These are phyloP conservation scores for Ilyonectria sp. DNA, from an alignment of 2,329 filamentous ascomycete genomes.

Conservation along the genomic window DNA sequence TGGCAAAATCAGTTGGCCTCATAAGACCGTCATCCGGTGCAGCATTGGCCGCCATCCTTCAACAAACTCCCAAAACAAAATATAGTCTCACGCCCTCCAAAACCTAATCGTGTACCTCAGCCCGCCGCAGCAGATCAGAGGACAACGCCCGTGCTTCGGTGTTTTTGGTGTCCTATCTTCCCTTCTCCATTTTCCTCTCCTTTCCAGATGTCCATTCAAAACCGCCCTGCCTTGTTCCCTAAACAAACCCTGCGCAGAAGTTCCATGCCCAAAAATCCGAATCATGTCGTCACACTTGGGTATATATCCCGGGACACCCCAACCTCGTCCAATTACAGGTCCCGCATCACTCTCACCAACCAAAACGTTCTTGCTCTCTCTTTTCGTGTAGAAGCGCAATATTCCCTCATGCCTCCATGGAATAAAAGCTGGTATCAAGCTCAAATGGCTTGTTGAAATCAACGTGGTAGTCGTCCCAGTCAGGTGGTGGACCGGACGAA, in stretches of 20 bases:
- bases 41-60: constrained; percentile 6
- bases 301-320: constrained; percentile 49
- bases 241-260: constrained; percentile 24
- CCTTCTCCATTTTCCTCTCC: constrained; percentile 24
- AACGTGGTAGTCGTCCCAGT: constrained; percentile 66
- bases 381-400: constrained; percentile 18
- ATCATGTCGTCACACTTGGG: constrained; percentile 43
- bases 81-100: constrained; percentile 11
- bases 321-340: constrained; percentile 34
- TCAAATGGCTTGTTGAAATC: constrained; percentile 69
- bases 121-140: constrained; percentile 3
- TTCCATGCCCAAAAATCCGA: constrained; percentile 29
- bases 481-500: constrained; percentile 41
- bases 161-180: constrained; percentile 10
- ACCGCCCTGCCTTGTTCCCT: constrained; percentile 16
- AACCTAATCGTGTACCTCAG: neutral
- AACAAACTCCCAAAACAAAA: constrained; percentile 27
- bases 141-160: constrained; percentile 4
- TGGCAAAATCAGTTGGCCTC: constrained; percentile 32
- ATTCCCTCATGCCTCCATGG: constrained; percentile 48
- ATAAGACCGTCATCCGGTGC: constrained; percentile 23
- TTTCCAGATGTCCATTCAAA: constrained; percentile 33
- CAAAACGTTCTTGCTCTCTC: constrained; percentile 6
- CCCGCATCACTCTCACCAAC: constrained; percentile 11
- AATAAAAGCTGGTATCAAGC: constrained; percentile 62